Evolutionary conservation across 2,329 filamentous ascomycete genomes (phyloP), one percentile per base, ranked within the genome.

Genomic region (Xylariomycetidae sp.): DNA sequence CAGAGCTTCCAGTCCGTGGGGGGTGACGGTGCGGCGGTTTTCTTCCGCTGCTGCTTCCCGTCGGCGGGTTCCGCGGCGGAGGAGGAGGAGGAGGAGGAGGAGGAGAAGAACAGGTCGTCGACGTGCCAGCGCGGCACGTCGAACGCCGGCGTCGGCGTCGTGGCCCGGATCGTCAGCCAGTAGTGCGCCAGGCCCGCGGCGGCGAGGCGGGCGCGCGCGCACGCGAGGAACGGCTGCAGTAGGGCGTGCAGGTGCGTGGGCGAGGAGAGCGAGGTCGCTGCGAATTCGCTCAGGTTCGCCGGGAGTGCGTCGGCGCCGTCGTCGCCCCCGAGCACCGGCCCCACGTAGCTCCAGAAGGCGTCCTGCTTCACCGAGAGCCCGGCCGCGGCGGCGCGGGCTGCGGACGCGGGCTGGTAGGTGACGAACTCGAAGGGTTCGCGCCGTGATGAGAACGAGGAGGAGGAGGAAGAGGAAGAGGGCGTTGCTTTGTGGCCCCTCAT

Each of bases 1-100:
- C 61, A 64, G 1, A 72, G 53, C 50, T 72, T 72, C 65, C 66
- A 72, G 41, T 64, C 54, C n/a, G 63, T 63, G 8, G 20, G 20
- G 8, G 20, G 20, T 12, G 20, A 12, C 20, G 20, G 20, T 27
- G 54, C 49, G 13, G 49, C 36, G 26, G 51, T 35, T 10, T 46
- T 24, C 17, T 29, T 19, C 9, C 26, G 16, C 18, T 34, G 18
- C 14, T 28, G 25, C 19, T 35, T 32, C 8, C 10, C 13, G 18
- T 19, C 19, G 4, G 31, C 15, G 25, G 34, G 29, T 22, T 25
- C 20, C 19, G 36, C 29, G 20, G 32, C 31, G 28, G 28, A 44
- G 5, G 38, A 43, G 2, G 48, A 36, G 16, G 36, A 35, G 9
- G 46, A 44, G 4, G 37, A 39, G 6, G 31, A 35, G 15, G 37